Conservation (phyloP, 768 basidiomycete species). For the Ramaria sp. region DNA sequence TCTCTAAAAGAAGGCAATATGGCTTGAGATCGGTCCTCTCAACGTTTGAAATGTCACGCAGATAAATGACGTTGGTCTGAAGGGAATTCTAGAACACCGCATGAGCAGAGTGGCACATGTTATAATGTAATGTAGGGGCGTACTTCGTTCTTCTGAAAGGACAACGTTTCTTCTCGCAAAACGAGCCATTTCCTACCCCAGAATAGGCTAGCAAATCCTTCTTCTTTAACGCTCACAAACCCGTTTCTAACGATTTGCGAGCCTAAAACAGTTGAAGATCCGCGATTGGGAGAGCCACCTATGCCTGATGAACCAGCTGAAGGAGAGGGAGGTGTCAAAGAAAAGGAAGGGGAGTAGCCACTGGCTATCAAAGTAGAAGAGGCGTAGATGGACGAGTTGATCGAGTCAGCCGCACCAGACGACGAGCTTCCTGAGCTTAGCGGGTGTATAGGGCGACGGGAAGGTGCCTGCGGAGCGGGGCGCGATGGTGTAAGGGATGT, state of each 20-base stretch:
- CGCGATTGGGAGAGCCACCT: slow-evolving; percentile 52
- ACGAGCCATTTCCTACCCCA: slow-evolving; percentile 90
- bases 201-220: slow-evolving; percentile 83
- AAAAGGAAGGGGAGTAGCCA: slow-evolving; percentile 51
- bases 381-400: slow-evolving; percentile 22
- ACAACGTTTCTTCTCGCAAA: slow-evolving; percentile 66
- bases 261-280: slow-evolving; percentile 22
- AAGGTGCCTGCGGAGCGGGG: slow-evolving; percentile 65
- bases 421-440: slow-evolving; percentile 5
- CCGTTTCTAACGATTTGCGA: slow-evolving; percentile 54
- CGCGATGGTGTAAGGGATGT: slow-evolving; percentile 65
- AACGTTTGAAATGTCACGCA: slow-evolving; percentile 76
- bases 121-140: slow-evolving; percentile 18
- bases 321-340: slow-evolving; percentile 41
- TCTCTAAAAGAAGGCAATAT: slow-evolving; percentile 83
- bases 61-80: slow-evolving; percentile 47
- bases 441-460: slow-evolving; percentile 33
- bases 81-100: slow-evolving; percentile 32
- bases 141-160: slow-evolving; percentile 89
- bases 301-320: slow-evolving; percentile 69
- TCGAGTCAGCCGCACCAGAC: slow-evolving; percentile 4
- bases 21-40: slow-evolving; percentile 92
- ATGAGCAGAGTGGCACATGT: slow-evolving; percentile 6
- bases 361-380: slow-evolving; percentile 23
- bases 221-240: slow-evolving; percentile 85